Evolutionary conservation across 176 grass and related monocot genomes (phyloP), one percentile per base, ranked within the genome.

Genomic region (Musa acuminata): DNA sequence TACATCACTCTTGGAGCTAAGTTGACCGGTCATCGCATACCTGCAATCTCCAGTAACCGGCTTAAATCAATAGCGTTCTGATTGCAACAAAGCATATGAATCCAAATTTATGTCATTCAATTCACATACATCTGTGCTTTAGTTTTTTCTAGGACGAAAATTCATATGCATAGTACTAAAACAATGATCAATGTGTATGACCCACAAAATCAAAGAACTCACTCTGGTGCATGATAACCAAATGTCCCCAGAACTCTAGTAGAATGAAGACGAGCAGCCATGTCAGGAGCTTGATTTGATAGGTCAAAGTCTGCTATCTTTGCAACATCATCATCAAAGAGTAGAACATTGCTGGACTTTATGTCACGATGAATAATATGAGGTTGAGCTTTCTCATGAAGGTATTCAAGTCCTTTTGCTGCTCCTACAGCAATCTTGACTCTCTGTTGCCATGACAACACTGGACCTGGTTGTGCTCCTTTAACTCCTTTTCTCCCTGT

Each of bases 341-440:
- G 73, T 62, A 83, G 52, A 64, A 83, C 58, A 78, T 83, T 83
- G n/a, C 54, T 83, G 9, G 81, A 72, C 26, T 77, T 83, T 27
- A 83, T 83, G 17, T 83, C 81, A 62, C 74, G 64, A 55, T 83
- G 81, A 11, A 83, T 64, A 22, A 83, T 65, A 20, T 51, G 74
- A 57, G 81, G 81, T 57, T 78, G 62, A n/a, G 55, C 81, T 72
- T 83, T 83, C 74, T 83, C 81, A 72, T 83, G 81, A n/a, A 83
- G 74, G 72, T 83, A 83, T 64, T 83, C 81, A 11, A 83, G 66
- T 59, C 81, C 74, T 69, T 69, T 76, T 24, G 80, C 80, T 26
- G 80, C 80, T 57, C 80, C 80, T 12, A 76, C 60, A 66, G 81
- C 81, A 53, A 83, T 78, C 49, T 78, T 83, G 13, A 78, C 75